phyloP scores from a whole-genome alignment of 176 grass and related monocot species.

The Elymus sibiricus region DNA sequence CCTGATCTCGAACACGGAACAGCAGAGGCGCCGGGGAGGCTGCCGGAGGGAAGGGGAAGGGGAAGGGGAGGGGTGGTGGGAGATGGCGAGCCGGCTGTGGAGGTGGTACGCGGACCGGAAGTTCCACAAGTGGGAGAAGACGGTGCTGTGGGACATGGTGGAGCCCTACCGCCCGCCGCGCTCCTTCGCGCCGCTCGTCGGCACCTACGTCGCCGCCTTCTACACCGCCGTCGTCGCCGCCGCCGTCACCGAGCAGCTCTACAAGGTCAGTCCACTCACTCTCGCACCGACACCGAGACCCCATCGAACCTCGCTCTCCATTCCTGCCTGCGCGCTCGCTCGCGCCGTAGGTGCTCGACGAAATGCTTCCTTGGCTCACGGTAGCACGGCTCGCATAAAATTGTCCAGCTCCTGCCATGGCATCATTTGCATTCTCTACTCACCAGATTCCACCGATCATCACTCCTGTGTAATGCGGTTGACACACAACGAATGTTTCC shows the following conservation, averaged over 20 bases:
- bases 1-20: neutral
- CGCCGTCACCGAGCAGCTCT: conserved; percentile 87
- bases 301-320: too few species aligned
- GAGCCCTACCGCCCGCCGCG: conserved; percentile 76
- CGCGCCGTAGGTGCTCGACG: conserved; percentile 3
- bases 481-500: too few species aligned
- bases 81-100: conserved; percentile 78
- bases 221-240: conserved; percentile 83
- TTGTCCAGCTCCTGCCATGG: too few species aligned
- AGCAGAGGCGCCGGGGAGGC: neutral
- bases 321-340: neutral
- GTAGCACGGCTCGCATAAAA: neutral
- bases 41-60: too few species aligned
- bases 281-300: neutral
- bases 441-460: too few species aligned
- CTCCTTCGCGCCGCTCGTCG: conserved; percentile 72
- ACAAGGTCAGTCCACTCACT: conserved; percentile 40
- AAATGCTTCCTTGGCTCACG: conserved; percentile 18
- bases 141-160: conserved; percentile 94
- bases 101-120: conserved; percentile 90
- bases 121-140: conserved; percentile 95
- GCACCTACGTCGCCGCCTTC: conserved; percentile 87
- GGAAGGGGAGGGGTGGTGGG: neutral
- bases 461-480: too few species aligned
- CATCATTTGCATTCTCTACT: too few species aligned